A percentile compares a stretch with the other conserved stretches of the same genome.
phyloP scores from a whole-genome alignment of 768 basidiomycete genomes.

The Suillus spraguei region DNA sequence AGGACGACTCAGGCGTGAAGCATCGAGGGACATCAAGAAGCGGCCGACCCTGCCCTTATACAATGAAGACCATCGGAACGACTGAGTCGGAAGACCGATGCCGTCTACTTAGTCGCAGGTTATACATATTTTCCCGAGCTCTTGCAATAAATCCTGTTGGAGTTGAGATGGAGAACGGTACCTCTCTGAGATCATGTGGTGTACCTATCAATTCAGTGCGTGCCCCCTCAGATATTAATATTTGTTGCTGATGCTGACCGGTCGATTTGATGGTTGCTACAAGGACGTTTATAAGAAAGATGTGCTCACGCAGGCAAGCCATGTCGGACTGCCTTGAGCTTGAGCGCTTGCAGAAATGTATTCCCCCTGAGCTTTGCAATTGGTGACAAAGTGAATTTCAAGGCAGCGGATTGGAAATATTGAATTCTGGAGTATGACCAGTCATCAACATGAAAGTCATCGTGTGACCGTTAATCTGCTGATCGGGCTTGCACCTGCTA shows the following conservation, averaged over 20 bases:
- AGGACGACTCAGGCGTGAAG: slow-evolving; percentile 32
- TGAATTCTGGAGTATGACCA: slow-evolving; percentile 27
- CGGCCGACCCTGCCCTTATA: not conserved
- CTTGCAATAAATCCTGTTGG: slow-evolving; percentile 22
- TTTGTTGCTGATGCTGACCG: not conserved
- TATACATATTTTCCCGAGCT: slow-evolving; percentile 24
- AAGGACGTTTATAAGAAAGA: slow-evolving; percentile 29
- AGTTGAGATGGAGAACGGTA: slow-evolving; percentile 29
- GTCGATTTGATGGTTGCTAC: not conserved
- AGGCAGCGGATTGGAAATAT: no score
- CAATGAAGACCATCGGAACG: not conserved
- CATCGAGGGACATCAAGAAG: slow-evolving; percentile 15
- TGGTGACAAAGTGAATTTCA: slow-evolving; percentile 8
- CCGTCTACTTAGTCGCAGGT: slow-evolving; percentile 23
- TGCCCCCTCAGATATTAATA: slow-evolving; percentile 1
- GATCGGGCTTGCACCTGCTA: not conserved
- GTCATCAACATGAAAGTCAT: not conserved
- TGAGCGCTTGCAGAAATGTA: not conserved
- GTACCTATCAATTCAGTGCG: slow-evolving; percentile 27
- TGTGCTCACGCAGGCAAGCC: slow-evolving; percentile 17
- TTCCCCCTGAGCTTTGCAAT: slow-evolving; percentile 24
- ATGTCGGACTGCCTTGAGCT: slow-evolving; percentile 12
- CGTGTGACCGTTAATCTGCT: not conserved
- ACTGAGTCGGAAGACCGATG: not conserved
- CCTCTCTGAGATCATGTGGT: slow-evolving; percentile 24